Evolutionary conservation across 2,329 filamentous ascomycete species (phyloP).

Genomic region (Ophiostoma sp.): DNA sequence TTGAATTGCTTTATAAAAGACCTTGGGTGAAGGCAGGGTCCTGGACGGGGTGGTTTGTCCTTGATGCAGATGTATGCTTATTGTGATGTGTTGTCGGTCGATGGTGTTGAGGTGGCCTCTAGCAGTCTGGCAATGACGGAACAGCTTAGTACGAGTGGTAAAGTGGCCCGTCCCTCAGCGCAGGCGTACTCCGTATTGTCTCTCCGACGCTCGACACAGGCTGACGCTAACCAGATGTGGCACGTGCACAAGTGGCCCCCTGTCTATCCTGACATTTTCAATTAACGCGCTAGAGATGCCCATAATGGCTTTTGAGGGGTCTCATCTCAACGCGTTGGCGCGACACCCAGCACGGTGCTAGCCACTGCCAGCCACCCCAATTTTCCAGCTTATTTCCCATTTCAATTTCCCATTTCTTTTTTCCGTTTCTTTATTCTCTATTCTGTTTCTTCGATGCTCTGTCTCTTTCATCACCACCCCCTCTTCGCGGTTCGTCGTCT

Average conservation of each 20-base stretch:
- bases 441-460: neutral
- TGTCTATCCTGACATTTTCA: neutral
- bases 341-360: neutral
- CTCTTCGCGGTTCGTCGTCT: neutral
- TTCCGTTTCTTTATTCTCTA: neutral
- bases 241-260: neutral
- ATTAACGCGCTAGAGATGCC: slow-evolving; percentile 3
- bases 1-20: no score
- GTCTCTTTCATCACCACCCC: neutral
- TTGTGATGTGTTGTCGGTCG: neutral
- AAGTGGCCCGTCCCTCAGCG: neutral
- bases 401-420: slow-evolving; percentile 6
- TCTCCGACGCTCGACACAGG: neutral
- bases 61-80: neutral
- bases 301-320: neutral
- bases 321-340: slow-evolving; percentile 10
- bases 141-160: neutral
- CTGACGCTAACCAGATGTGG: neutral
- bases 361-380: slow-evolving; percentile 5
- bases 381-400: neutral
- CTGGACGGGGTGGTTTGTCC: no score
- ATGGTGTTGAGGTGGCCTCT: slow-evolving; percentile 10
- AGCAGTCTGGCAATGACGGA: slow-evolving; percentile 9
- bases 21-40: neutral
- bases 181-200: neutral